Evolutionary conservation across 2,329 filamentous ascomycete genomes (phyloP).

Genomic region (Aspergillus pseudonomiae): DNA sequence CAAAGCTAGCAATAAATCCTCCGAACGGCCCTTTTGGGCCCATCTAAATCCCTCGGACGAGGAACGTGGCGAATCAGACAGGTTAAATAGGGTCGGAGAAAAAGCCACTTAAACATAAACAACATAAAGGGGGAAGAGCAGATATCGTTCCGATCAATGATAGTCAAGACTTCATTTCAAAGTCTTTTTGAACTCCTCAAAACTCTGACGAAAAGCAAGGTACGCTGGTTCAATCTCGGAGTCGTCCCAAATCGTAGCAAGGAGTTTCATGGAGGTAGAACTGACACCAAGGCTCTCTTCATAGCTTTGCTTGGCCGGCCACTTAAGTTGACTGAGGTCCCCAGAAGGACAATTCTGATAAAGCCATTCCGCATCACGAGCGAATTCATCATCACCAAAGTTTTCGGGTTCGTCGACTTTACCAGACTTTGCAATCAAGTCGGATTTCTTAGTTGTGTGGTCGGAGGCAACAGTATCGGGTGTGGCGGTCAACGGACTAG

Average conservation of each 20-base stretch:
- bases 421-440: background rate
- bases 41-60: background rate
- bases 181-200: constrained; percentile 22
- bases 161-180: constrained; percentile 12
- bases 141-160: background rate
- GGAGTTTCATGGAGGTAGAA: constrained; percentile 13
- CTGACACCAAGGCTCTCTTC: constrained; percentile 22
- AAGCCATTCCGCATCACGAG: constrained; percentile 31
- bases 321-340: constrained; percentile 26
- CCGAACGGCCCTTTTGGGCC: constrained; percentile 1
- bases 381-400: constrained; percentile 30
- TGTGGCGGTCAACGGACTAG: constrained; percentile 25
- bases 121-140: background rate
- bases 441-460: background rate
- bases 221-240: constrained; percentile 20
- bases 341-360: constrained; percentile 29
- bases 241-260: constrained; percentile 21
- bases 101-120: constrained; percentile 1
- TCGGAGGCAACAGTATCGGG: constrained; percentile 15
- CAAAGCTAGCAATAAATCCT: background rate
- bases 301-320: constrained; percentile 23
- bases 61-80: constrained; percentile 2
- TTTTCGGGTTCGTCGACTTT: constrained; percentile 4
- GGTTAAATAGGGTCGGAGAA: background rate
- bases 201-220: constrained; percentile 15